Base-by-base conservation (phyloP, 2,329 filamentous ascomycete species). In the Fusarium sublunatum region DNA sequence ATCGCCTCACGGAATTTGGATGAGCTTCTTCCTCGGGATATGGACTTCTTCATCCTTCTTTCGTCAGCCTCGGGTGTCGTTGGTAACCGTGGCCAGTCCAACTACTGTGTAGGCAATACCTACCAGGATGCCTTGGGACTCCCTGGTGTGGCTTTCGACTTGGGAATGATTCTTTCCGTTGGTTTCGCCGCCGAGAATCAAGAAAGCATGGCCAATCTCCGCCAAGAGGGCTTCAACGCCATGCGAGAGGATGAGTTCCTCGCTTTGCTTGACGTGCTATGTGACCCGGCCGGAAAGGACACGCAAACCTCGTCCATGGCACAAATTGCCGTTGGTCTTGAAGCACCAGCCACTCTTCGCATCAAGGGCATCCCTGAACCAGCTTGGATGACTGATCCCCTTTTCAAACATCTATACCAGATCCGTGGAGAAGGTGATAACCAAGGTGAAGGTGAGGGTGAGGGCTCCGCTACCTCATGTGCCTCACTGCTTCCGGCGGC, bases 31-130 rank as follows among this genome's bases (percentile, higher is more conserved):
- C 38, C 36, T 2, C 24, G 36, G 5, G 13, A 40, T 26, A 74
- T 83, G 2, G 81, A 84, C 69, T 85, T 86, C 73, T 86, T 86
- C 71, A 74, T 83, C 24, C 76, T 80, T 25, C 78, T 84, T n/a
- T 86, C 84, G 0, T 83, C 82, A 4, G 78, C 80, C 0, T 79
- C 82, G 3, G 78, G 82, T n/a, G 75, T 81, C 2, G 81, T 85
- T 12, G 83, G 82, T 1, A 82, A 82, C 69, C 76, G 76, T 41
- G 81, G 80, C 0, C 83, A 86, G 58, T 80, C 82, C 6, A 82
- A 83, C 4, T 87, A 87, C 67, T 76, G 79, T 3, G 79, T 81
- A 0, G 82, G 77, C 28, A 84, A 84, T 65, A 58, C 57, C 13
- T 53, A 47, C 31, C 57, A 52, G 8, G 53, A 60, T 35, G 31